These are phyloP conservation scores for Kluyveromyces siamensis DNA, from an alignment of 805 yeast genomes.

Conservation along the genomic window DNA sequence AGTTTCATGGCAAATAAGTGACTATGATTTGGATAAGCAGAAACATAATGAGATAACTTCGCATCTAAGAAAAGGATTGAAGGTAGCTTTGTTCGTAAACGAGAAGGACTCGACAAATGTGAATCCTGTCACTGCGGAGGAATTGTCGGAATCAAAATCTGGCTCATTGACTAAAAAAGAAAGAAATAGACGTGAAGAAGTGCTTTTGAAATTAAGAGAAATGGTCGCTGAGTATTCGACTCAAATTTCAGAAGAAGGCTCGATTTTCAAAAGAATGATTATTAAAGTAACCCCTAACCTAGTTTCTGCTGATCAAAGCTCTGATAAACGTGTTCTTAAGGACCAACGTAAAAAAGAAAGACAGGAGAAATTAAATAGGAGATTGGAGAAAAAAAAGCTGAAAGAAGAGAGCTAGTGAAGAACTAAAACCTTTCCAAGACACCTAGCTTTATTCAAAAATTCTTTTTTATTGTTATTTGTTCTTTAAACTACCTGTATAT, in stretches of 20 bases:
- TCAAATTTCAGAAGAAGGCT: constrained; percentile 24
- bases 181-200: constrained; percentile 25
- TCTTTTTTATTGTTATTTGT: neutral
- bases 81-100: constrained; percentile 35
- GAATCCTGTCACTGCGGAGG: neutral
- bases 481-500: neutral
- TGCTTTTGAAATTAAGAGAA: constrained; percentile 23
- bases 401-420: constrained; percentile 4
- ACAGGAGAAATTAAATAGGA: constrained; percentile 24
- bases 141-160: neutral
- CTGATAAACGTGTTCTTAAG: constrained; percentile 26
- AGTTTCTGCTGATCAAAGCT: constrained; percentile 11
- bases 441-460: too few species aligned
- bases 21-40: constrained; percentile 43
- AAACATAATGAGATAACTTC: constrained; percentile 41
- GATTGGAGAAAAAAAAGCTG: constrained; percentile 16
- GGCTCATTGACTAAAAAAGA: constrained; percentile 26
- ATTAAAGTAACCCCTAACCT: constrained; percentile 21
- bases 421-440: neutral
- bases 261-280: constrained; percentile 19
- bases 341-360: constrained; percentile 28
- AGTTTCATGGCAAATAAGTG: constrained; percentile 49
- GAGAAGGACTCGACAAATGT: constrained; percentile 21
- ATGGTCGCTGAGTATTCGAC: constrained; percentile 21
- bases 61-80: constrained; percentile 36